These are phyloP conservation scores for Gliomastix tumulicola DNA, from an alignment of 2,329 filamentous ascomycete genomes.

Conservation along the genomic window DNA sequence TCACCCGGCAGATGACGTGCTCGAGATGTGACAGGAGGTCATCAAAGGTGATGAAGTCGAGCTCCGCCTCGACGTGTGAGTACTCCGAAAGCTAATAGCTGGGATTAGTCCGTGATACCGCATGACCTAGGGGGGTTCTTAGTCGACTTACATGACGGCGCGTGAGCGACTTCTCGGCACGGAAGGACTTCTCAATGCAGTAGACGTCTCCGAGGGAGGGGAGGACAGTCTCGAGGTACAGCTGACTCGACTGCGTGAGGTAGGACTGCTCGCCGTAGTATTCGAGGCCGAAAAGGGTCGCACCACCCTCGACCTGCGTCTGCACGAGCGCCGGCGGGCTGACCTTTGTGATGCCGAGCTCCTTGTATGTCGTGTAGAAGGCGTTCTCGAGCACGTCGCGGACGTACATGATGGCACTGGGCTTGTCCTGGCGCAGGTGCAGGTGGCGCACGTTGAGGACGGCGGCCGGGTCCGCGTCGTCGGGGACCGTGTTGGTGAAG, in stretches of 20 bases:
- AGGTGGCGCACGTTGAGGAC: conserved; percentile 80
- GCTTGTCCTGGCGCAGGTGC: conserved; percentile 74
- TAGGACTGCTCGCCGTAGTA: conserved; percentile 90
- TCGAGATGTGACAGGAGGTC: conserved; percentile 86
- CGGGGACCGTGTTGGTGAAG: conserved; percentile 69
- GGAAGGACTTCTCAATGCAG: conserved; percentile 98
- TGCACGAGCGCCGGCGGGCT: conserved; percentile 87
- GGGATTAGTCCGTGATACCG: not conserved
- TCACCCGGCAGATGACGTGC: conserved; percentile 76
- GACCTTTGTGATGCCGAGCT: conserved; percentile 73
- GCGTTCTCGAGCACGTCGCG: conserved; percentile 74
- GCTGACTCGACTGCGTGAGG: conserved; percentile 92
- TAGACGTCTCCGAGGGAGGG: conserved; percentile 91
- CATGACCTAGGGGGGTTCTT: not conserved
- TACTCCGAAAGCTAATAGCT: conserved; percentile 79
- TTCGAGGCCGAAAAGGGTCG: conserved; percentile 81
- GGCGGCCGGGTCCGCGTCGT: conserved; percentile 37
- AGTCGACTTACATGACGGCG: conserved; percentile 60
- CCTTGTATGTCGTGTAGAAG: conserved; percentile 73
- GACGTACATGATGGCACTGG: conserved; percentile 82
- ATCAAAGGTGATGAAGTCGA: conserved; percentile 91
- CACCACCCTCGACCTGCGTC: conserved; percentile 89
- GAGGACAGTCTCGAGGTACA: conserved; percentile 93
- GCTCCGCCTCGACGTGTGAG: conserved; percentile 91
- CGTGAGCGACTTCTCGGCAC: conserved; percentile 91